Evolutionary conservation across 129 eudicot species (phyloP).

Genomic region (Erigeron canadensis): DNA sequence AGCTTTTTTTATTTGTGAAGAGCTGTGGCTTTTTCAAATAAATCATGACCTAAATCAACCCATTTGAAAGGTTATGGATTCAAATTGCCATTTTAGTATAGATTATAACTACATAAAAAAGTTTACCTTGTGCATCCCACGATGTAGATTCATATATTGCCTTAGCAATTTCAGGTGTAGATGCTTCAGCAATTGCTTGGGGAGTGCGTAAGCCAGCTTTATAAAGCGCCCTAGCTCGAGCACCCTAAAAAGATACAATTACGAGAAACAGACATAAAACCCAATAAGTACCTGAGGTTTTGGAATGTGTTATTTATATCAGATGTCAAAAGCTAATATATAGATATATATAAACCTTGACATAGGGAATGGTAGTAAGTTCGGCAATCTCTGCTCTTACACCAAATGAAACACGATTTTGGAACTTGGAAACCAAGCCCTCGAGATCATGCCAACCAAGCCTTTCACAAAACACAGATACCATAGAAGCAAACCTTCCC

Average conservation of each 20-base stretch:
- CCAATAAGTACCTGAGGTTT: neutral
- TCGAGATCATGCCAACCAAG: constrained; percentile 99
- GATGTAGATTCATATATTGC: constrained; percentile 91
- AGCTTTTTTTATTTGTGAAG: no score
- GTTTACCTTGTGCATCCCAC: constrained; percentile 82
- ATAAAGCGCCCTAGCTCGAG: constrained; percentile 96
- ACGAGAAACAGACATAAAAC: neutral
- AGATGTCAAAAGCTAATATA: constrained; percentile 11
- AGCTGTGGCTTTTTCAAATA: neutral
- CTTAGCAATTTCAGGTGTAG: constrained; percentile 73
- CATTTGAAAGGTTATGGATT: neutral
- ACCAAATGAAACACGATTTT: constrained; percentile 95
- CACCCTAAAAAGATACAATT: constrained; percentile 53
- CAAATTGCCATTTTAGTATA: neutral
- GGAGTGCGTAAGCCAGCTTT: constrained; percentile 93
- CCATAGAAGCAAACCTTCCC: constrained; percentile 98
- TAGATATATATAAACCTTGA: constrained; percentile 56
- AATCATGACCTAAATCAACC: neutral
- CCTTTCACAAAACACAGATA: constrained; percentile 96
- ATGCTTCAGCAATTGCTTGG: constrained; percentile 95
- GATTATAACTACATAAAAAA: constrained; percentile 5
- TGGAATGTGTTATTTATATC: constrained; percentile 10
- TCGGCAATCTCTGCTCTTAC: constrained; percentile 98
- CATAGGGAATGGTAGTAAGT: constrained; percentile 77
- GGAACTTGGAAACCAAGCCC: constrained; percentile 76